Conservation (phyloP, 2,329 filamentous ascomycete species). For the Pezicula radicicola region DNA sequence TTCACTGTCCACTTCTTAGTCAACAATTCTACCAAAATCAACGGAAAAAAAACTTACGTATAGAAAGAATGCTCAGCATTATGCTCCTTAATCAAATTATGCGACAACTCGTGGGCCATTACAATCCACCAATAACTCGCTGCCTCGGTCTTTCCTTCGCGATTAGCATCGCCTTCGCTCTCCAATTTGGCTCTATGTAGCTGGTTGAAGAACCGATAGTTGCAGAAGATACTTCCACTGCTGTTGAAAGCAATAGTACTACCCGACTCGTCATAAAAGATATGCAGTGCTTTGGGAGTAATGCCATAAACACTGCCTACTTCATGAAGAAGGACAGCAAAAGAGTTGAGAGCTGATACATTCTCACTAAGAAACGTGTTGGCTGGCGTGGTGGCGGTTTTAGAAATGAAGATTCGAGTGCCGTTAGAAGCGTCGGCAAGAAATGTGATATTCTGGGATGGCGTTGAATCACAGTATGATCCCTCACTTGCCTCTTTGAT, state of each 20-base stretch:
- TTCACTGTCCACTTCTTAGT: slow-evolving; percentile 47
- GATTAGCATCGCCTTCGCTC: slow-evolving; percentile 18
- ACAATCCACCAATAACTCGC: slow-evolving; percentile 91
- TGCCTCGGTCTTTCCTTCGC: slow-evolving; percentile 61
- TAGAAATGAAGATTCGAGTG: slow-evolving; percentile 71
- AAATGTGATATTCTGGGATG: slow-evolving; percentile 70
- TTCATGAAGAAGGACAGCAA: slow-evolving; percentile 67
- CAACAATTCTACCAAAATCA: background rate
- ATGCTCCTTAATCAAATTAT: slow-evolving; percentile 82
- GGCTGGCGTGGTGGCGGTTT: slow-evolving; percentile 44
- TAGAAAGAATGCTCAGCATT: slow-evolving; percentile 80
- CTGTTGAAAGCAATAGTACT: slow-evolving; percentile 91
- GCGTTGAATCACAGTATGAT: slow-evolving; percentile 79
- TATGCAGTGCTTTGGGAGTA: slow-evolving; percentile 66
- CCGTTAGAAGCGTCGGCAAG: slow-evolving; percentile 67
- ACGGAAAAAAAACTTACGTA: slow-evolving; percentile 46
- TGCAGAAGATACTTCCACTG: slow-evolving; percentile 87
- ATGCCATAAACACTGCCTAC: slow-evolving; percentile 72
- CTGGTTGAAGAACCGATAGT: slow-evolving; percentile 81
- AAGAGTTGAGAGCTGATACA: slow-evolving; percentile 60
- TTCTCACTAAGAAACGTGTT: slow-evolving; percentile 60
- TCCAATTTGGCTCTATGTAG: slow-evolving; percentile 60
- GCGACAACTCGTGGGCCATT: slow-evolving; percentile 91
- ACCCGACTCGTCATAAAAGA: slow-evolving; percentile 80
- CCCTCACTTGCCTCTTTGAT: slow-evolving; percentile 69